Conservation (phyloP, 148 eudicot genomes). For the Oxyria digyna region DNA sequence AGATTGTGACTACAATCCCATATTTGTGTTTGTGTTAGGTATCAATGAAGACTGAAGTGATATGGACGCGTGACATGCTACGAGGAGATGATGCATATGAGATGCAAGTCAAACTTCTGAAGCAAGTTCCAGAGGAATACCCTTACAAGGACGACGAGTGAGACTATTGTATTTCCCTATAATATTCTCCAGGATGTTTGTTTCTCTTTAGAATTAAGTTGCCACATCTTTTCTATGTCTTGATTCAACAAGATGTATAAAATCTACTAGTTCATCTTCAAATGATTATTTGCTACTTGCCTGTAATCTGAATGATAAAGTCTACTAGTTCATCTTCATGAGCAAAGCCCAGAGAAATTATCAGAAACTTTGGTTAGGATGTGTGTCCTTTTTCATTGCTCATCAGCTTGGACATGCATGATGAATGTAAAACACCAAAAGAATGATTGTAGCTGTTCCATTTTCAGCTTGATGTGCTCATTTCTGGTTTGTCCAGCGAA, state of each 20-base stretch:
- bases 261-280: too few relatives aligned
- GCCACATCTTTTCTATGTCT: not conserved
- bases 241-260: slow-evolving; percentile 2
- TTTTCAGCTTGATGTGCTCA: not conserved
- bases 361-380: not conserved
- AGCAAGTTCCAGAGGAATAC: slow-evolving; percentile 96
- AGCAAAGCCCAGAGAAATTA: not conserved
- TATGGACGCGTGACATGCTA: slow-evolving; percentile 93
- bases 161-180: slow-evolving; percentile 2
- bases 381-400: not conserved
- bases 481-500: not conserved
- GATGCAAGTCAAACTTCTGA: slow-evolving; percentile 85
- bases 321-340: not conserved
- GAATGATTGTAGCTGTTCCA: not conserved
- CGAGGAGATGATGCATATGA: slow-evolving; percentile 95
- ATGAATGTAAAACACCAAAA: not conserved
- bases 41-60: slow-evolving; percentile 96
- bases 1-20: too few relatives aligned
- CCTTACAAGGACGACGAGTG: slow-evolving; percentile 98
- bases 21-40: slow-evolving; percentile 34
- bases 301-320: too few relatives aligned
- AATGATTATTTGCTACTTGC: too few relatives aligned
- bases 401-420: not conserved
- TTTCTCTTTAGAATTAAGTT: not conserved
- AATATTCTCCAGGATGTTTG: not conserved